A percentile compares a stretch with the other conserved stretches of the same genome.
These are phyloP conservation scores for Kappamyces sp. DNA, from an alignment of 192 early-diverging fungal species.

Conservation along the genomic window DNA sequence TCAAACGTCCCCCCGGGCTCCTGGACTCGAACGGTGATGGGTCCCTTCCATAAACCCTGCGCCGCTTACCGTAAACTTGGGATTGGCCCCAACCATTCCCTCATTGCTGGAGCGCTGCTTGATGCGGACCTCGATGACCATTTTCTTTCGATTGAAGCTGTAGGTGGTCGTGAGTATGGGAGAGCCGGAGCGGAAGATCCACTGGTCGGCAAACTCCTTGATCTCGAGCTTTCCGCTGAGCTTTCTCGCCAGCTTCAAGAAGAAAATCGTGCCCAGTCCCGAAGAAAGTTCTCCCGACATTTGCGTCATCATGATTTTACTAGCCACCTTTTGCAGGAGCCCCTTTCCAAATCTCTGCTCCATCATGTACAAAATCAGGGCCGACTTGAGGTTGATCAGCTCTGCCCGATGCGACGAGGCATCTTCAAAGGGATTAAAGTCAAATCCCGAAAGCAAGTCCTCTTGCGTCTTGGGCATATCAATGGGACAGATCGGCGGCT, in stretches of 20 bases:
- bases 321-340: slow-evolving; percentile 67
- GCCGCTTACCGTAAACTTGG: slow-evolving; percentile 44
- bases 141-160: slow-evolving; percentile 91
- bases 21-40: slow-evolving; percentile 49
- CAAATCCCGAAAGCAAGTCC: slow-evolving; percentile 15
- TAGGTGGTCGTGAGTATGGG: slow-evolving; percentile 79
- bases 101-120: slow-evolving; percentile 41
- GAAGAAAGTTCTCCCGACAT: slow-evolving; percentile 44
- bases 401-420: slow-evolving; percentile 41
- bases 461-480: slow-evolving; percentile 38
- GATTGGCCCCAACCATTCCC: slow-evolving; percentile 33
- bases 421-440: slow-evolving; percentile 45
- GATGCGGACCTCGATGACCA: slow-evolving; percentile 80
- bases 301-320: slow-evolving; percentile 68
- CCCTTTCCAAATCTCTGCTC: slow-evolving; percentile 79
- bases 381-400: slow-evolving; percentile 78
- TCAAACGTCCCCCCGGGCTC: slow-evolving; percentile 54
- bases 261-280: slow-evolving; percentile 41
- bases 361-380: slow-evolving; percentile 88
- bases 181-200: slow-evolving; percentile 80
- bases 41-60: slow-evolving; percentile 26
- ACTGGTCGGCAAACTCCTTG: slow-evolving; percentile 82
- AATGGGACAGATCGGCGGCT: slow-evolving; percentile 74
- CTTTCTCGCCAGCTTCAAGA: slow-evolving; percentile 77
- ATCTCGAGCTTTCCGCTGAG: slow-evolving; percentile 70